These are phyloP conservation scores for Daphne laureola DNA, from an alignment of 441 rosid species.

Conservation along the genomic window DNA sequence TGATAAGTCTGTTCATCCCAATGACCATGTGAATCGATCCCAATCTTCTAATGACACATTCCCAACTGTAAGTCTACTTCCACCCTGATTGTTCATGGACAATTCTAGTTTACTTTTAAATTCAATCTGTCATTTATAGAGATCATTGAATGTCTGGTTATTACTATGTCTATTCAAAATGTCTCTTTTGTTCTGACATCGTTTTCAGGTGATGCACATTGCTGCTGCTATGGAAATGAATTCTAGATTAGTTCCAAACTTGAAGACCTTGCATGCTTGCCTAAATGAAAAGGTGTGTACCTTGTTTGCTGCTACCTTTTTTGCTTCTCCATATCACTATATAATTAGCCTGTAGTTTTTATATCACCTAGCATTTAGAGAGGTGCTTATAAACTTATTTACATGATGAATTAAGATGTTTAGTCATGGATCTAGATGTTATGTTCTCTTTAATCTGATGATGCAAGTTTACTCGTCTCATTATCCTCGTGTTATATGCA, in stretches of 20 bases:
- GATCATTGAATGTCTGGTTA: slow-evolving; percentile 6
- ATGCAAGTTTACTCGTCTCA: too few species aligned
- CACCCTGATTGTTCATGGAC: background rate
- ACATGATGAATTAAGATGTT: too few species aligned
- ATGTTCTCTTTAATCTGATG: too few species aligned
- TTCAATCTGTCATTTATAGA: background rate
- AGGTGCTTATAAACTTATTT: too few species aligned
- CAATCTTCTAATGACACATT: slow-evolving; percentile 95
- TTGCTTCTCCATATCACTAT: background rate
- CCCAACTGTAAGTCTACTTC: slow-evolving; percentile 60
- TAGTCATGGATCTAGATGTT: too few species aligned
- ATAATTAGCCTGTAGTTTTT: too few species aligned
- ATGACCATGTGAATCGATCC: slow-evolving; percentile 93
- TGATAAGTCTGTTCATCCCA: slow-evolving; percentile 84
- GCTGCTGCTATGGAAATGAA: slow-evolving; percentile 86
- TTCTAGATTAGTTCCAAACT: slow-evolving; percentile 69
- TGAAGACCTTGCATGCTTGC: slow-evolving; percentile 59
- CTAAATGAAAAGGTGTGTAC: slow-evolving; percentile 61
- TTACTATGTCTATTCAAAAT: slow-evolving; percentile 2
- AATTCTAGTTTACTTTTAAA: slow-evolving; percentile 3
- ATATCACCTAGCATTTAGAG: too few species aligned
- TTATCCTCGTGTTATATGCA: too few species aligned
- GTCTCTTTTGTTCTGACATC: background rate
- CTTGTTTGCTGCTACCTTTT: slow-evolving; percentile 5
- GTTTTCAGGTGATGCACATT: slow-evolving; percentile 84